These are phyloP conservation scores for Carex kokanica DNA, from an alignment of 176 grass and related monocot species.

Conservation along the genomic window DNA sequence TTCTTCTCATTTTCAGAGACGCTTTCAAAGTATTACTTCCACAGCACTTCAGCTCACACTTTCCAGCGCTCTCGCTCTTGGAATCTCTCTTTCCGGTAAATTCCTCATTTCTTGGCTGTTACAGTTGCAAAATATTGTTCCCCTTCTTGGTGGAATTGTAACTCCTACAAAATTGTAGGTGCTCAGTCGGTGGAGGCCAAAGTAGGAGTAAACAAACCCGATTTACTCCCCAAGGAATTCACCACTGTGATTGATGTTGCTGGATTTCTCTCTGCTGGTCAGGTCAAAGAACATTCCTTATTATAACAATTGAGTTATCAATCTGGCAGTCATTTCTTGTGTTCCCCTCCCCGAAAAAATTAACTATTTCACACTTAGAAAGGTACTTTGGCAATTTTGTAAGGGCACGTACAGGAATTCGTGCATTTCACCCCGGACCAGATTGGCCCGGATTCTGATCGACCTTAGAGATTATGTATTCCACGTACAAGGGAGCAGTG, in stretches of 20 bases:
- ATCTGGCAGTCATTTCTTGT: neutral
- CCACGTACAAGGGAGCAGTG: neutral
- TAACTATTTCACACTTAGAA: neutral
- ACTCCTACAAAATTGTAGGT: constrained; percentile 35
- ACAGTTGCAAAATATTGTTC: neutral
- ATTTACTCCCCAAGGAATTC: constrained; percentile 88
- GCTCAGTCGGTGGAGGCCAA: constrained; percentile 52
- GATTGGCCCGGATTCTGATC: too few relatives aligned
- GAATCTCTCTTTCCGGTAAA: constrained; percentile 53
- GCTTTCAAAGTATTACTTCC: neutral
- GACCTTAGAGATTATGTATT: too few relatives aligned
- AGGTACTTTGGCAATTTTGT: neutral
- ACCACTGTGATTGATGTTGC: constrained; percentile 87
- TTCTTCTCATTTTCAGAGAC: constrained; percentile 1
- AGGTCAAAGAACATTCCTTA: constrained; percentile 41
- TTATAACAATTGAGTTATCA: neutral
- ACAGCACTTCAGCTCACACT: constrained; percentile 41
- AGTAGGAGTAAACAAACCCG: constrained; percentile 83
- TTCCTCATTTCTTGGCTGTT: neutral
- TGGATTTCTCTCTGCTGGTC: constrained; percentile 85
- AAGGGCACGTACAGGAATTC: neutral
- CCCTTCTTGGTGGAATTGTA: neutral
- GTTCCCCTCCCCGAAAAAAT: neutral
- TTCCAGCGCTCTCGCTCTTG: constrained; percentile 42
- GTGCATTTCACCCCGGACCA: too few relatives aligned